Percentiles rank a stretch among this genome's conserved stretches.
Evolutionary conservation across 2,329 filamentous ascomycete species (phyloP).

Genomic region (Neurospora crassa): DNA sequence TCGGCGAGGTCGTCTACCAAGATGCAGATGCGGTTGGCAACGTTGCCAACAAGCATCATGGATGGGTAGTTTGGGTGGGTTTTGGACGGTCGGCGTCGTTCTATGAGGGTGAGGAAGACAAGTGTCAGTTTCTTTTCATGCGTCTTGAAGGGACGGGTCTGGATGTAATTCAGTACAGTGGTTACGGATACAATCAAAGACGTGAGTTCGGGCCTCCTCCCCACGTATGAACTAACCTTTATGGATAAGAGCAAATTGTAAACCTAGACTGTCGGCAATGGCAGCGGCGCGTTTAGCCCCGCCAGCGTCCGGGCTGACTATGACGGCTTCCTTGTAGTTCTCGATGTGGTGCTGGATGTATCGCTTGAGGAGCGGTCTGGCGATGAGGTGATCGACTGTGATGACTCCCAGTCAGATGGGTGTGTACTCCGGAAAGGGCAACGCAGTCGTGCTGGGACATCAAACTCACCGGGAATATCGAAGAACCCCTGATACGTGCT

Average conservation of each 20-base stretch:
- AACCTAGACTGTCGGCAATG: constrained; percentile 88
- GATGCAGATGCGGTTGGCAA: constrained; percentile 64
- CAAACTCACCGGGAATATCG: constrained; percentile 15
- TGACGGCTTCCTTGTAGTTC: constrained; percentile 76
- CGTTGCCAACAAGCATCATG: constrained; percentile 76
- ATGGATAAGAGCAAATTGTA: constrained; percentile 96
- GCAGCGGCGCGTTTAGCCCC: constrained; percentile 93
- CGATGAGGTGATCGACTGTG: constrained; percentile 87
- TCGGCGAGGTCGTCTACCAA: constrained; percentile 92
- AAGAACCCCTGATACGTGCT: constrained; percentile 73
- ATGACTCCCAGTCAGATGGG: background rate
- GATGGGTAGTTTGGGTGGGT: constrained; percentile 64
- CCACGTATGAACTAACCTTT: constrained; percentile 52
- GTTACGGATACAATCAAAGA: constrained; percentile 11
- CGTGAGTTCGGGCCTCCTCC: constrained; percentile 7
- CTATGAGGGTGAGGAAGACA: background rate
- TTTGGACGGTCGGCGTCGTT: constrained; percentile 25
- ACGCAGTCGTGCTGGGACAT: background rate
- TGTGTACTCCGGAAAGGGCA: background rate
- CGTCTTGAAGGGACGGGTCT: constrained; percentile 4
- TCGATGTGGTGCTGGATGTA: constrained; percentile 75
- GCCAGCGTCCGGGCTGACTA: constrained; percentile 93
- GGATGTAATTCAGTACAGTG: background rate
- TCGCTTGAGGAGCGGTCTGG: constrained; percentile 59
- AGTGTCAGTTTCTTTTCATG: background rate